Evolutionary conservation across 176 grass and related monocot genomes (phyloP).

Genomic region (Chrysopogon serrulatus): DNA sequence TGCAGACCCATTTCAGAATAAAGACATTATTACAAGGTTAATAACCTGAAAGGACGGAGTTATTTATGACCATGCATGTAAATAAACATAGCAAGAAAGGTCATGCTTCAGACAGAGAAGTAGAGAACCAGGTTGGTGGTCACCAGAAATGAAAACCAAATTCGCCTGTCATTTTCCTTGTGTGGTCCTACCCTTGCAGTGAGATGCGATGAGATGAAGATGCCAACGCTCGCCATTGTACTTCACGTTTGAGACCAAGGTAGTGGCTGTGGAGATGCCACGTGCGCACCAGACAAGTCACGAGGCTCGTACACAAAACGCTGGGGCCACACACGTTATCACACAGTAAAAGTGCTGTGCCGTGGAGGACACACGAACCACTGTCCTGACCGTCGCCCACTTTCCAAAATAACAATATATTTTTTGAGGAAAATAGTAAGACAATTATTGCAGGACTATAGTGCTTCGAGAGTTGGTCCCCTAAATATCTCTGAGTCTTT

Average conservation of each 20-base stretch:
- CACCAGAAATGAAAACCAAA: background rate
- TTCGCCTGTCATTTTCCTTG: background rate
- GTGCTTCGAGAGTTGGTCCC: background rate
- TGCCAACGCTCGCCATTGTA: background rate
- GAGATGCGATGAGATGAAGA: background rate
- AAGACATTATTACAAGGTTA: background rate
- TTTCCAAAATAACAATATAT: background rate
- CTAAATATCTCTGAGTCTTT: too few species aligned
- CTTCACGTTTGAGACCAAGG: background rate
- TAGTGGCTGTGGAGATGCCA: conserved; percentile 28
- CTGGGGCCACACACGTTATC: conserved; percentile 27
- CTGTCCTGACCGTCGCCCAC: background rate
- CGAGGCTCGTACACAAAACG: conserved; percentile 15
- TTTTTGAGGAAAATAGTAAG: background rate
- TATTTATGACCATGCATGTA: background rate
- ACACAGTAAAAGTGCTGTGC: conserved; percentile 7
- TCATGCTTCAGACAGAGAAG: background rate
- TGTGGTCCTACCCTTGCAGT: background rate
- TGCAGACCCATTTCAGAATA: background rate
- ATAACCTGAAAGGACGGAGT: background rate
- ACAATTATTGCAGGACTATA: background rate
- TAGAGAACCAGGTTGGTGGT: background rate
- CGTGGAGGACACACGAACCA: conserved; percentile 14
- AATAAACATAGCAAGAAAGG: background rate
- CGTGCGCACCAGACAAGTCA: conserved; percentile 37